These are phyloP conservation scores for Exophiala alcalophila DNA, from an alignment of 2,329 filamentous ascomycete species.

Conservation along the genomic window DNA sequence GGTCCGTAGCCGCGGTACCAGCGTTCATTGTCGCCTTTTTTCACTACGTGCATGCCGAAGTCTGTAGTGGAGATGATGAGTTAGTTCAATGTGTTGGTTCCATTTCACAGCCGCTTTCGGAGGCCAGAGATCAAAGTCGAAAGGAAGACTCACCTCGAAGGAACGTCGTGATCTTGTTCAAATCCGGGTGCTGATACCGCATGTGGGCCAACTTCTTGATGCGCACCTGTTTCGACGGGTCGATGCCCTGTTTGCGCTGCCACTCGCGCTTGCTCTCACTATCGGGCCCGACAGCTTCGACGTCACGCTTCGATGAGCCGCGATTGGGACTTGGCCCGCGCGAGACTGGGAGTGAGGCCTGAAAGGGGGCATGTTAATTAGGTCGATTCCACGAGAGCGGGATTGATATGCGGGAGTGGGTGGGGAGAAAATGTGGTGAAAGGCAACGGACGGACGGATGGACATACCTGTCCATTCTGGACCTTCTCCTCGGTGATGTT, in stretches of 20 bases:
- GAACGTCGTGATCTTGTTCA: slow-evolving; percentile 49
- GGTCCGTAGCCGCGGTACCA: slow-evolving; percentile 46
- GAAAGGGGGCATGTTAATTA: too few species aligned
- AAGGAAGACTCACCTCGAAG: slow-evolving; percentile 33
- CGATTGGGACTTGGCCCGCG: slow-evolving; percentile 30
- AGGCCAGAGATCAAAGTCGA: background rate
- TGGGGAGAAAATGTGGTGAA: too few species aligned
- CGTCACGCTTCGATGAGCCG: slow-evolving; percentile 28
- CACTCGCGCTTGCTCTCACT: slow-evolving; percentile 25
- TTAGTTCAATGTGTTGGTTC: too few species aligned
- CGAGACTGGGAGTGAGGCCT: too few species aligned
- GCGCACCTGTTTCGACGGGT: slow-evolving; percentile 45
- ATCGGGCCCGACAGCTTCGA: slow-evolving; percentile 25
- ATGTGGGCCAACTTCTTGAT: slow-evolving; percentile 51
- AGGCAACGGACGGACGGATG: too few species aligned
- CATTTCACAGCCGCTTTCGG: too few species aligned
- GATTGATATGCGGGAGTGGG: background rate
- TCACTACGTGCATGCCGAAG: slow-evolving; percentile 44
- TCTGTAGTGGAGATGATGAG: slow-evolving; percentile 35
- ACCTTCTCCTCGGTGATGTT: slow-evolving; percentile 29
- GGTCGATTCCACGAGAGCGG: slow-evolving; percentile 1
- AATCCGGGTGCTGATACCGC: slow-evolving; percentile 54
- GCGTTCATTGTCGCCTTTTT: slow-evolving; percentile 37
- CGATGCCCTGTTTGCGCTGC: slow-evolving; percentile 37
- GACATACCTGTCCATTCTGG: slow-evolving; percentile 19